Conservation (phyloP, 192 early-diverging fungal genomes). For the Gamsiella multidivaricata region DNA sequence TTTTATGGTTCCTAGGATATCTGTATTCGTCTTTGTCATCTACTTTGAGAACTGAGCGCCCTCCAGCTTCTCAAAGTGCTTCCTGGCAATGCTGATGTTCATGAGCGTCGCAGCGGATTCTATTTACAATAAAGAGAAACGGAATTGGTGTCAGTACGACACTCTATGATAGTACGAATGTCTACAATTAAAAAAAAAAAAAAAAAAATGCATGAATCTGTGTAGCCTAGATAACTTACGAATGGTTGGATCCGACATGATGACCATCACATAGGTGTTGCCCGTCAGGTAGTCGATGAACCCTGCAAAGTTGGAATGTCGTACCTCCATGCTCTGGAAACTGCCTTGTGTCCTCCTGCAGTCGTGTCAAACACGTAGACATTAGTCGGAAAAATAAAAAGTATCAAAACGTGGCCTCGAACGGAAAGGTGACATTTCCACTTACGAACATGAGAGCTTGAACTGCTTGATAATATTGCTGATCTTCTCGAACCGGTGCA, state of each 20-base stretch:
- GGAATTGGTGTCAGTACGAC: not conserved
- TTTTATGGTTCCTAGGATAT: too few species aligned
- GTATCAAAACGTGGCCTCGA: too few species aligned
- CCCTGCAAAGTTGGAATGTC: constrained; percentile 76
- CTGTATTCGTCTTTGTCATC: too few species aligned
- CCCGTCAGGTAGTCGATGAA: constrained; percentile 86
- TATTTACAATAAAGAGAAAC: constrained; percentile 35
- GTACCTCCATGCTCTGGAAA: constrained; percentile 91
- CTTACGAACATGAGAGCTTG: constrained; percentile 82
- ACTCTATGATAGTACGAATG: not conserved
- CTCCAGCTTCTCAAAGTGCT: constrained; percentile 86
- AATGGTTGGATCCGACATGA: constrained; percentile 84
- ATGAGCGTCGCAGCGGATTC: constrained; percentile 84
- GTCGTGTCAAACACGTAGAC: not conserved
- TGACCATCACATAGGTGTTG: constrained; percentile 90
- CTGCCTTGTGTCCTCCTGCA: constrained; percentile 79
- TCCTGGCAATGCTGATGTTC: constrained; percentile 83
- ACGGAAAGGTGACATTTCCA: too few species aligned
- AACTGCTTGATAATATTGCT: constrained; percentile 94
- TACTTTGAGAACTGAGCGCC: constrained; percentile 56
- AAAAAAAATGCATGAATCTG: not conserved
- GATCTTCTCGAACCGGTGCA: constrained; percentile 90
- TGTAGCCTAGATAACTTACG: constrained; percentile 63
- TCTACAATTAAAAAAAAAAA: not conserved
- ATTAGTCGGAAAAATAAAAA: not conserved